phyloP scores from a whole-genome alignment of 768 basidiomycete genomes.

The Hypholoma sublateritium region DNA sequence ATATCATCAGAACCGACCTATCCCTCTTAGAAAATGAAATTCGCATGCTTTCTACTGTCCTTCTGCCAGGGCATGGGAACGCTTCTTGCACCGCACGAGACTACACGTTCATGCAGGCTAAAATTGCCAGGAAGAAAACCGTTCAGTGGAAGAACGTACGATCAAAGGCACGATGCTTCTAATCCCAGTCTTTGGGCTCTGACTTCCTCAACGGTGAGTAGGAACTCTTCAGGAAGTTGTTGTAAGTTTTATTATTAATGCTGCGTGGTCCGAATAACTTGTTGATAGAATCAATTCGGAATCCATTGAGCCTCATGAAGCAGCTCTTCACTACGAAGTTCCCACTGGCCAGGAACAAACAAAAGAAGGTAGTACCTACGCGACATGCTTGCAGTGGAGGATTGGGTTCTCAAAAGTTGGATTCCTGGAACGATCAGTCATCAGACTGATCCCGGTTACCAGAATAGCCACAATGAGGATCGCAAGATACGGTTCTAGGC shows the following conservation, averaged over 20 bases:
- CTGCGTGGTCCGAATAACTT: not conserved
- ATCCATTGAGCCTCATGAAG: not conserved
- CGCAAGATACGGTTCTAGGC: not conserved
- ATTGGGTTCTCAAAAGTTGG: not conserved
- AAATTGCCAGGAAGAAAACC: not conserved
- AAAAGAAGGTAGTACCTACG: not conserved
- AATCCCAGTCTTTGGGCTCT: not conserved
- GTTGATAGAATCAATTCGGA: conserved; percentile 1
- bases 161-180: not conserved
- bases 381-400: not conserved
- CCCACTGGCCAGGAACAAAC: not conserved
- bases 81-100: not conserved
- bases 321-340: not conserved
- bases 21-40: not conserved
- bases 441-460: not conserved
- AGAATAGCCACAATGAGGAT: not conserved
- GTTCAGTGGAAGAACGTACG: not conserved
- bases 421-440: not conserved
- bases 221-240: not conserved
- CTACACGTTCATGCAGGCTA: not conserved
- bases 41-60: not conserved
- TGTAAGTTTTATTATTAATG: not conserved
- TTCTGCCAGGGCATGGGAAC: not conserved
- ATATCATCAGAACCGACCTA: not conserved
- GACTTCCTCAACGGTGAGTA: not conserved